Evolutionary conservation across 768 basidiomycete species (phyloP).

Genomic region (Favolaschia claudopus): DNA sequence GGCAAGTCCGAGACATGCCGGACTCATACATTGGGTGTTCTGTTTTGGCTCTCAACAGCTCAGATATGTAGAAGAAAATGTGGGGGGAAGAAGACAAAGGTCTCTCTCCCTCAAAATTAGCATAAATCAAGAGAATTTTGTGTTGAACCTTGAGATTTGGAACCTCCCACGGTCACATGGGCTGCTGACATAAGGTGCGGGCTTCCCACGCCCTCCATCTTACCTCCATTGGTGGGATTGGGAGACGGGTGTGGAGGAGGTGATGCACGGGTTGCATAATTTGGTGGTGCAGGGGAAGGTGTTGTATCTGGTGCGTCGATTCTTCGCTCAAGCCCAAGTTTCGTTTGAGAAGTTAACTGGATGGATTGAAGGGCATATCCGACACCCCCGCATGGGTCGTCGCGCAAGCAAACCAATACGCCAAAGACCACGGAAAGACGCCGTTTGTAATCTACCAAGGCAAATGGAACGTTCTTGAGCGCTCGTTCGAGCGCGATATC

Average conservation of each 20-base stretch:
- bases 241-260: slow-evolving; percentile 51
- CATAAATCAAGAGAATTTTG: no score
- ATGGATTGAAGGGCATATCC: slow-evolving; percentile 37
- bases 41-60: no score
- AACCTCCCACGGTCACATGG: no score
- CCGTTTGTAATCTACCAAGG: slow-evolving; percentile 57
- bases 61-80: no score
- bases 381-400: slow-evolving; percentile 49
- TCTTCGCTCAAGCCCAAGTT: no score
- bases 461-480: slow-evolving; percentile 39
- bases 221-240: slow-evolving; percentile 63
- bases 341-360: not conserved
- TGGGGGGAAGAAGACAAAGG: no score
- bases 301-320: slow-evolving; percentile 47
- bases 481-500: slow-evolving; percentile 55
- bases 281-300: slow-evolving; percentile 52
- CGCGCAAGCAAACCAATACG: slow-evolving; percentile 48
- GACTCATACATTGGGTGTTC: no score
- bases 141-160: no score
- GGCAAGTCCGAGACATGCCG: no score
- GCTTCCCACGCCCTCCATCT: no score
- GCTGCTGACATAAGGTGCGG: no score
- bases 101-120: no score
- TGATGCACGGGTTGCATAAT: slow-evolving; percentile 52
- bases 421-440: slow-evolving; percentile 46